Conservation (phyloP, 768 basidiomycete genomes). For the Pholiota conissans region DNA sequence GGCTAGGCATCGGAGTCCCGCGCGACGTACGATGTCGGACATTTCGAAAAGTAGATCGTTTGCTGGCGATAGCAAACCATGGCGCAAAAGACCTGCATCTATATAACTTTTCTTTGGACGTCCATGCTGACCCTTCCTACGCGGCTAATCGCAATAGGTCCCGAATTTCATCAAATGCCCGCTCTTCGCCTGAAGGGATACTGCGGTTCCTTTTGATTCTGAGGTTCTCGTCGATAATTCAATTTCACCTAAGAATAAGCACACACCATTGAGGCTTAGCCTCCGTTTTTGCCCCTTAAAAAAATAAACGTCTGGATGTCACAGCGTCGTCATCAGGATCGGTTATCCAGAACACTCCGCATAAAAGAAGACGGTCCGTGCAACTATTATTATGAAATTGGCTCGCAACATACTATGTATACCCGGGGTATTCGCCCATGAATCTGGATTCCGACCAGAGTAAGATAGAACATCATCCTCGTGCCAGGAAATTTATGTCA, state of each 20-base stretch:
- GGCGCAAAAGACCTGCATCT: not conserved
- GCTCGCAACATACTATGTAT: no score
- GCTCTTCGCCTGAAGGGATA: not conserved
- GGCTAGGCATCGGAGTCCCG: not conserved
- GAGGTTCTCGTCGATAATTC: not conserved
- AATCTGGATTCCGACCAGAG: no score
- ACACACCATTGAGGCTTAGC: not conserved
- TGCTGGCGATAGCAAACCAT: not conserved
- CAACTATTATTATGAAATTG: no score
- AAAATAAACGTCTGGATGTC: not conserved
- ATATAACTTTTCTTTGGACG: not conserved
- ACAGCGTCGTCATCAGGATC: no score
- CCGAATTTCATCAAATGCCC: not conserved
- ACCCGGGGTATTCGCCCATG: no score
- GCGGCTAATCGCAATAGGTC: not conserved
- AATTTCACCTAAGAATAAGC: not conserved
- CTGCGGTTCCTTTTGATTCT: not conserved
- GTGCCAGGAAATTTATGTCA: no score
- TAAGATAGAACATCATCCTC: no score
- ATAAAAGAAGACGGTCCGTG: no score
- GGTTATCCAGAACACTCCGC: no score
- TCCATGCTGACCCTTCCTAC: not conserved
- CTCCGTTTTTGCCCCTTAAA: not conserved
- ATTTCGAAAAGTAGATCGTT: not conserved
- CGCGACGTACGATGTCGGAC: slow-evolving; percentile 2